A percentile compares a stretch with the other conserved stretches of the same genome.
These are phyloP conservation scores for Penicillium malachiteum DNA, from an alignment of 495 filamentous ascomycete genomes.

Conservation along the genomic window DNA sequence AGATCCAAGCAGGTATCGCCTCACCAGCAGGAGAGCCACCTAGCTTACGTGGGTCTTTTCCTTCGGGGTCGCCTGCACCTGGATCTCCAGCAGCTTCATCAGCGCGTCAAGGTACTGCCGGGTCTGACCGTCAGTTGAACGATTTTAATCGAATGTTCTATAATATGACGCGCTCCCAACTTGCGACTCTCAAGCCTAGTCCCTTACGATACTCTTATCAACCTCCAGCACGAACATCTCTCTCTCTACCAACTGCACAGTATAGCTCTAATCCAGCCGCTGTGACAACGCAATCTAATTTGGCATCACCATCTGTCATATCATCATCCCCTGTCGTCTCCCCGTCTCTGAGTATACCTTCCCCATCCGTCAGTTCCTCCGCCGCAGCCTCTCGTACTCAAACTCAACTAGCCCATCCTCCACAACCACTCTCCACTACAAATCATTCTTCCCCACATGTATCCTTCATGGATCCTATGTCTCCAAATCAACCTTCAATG, in stretches of 20 bases:
- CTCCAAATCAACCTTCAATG: slow-evolving; percentile 19
- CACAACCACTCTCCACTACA: slow-evolving; percentile 1
- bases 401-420: slow-evolving; percentile 5
- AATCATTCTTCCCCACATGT: slow-evolving; percentile 4
- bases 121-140: slow-evolving; percentile 15
- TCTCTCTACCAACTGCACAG: slow-evolving; percentile 13
- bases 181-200: slow-evolving; percentile 26
- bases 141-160: slow-evolving; percentile 43
- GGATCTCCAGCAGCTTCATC: slow-evolving; percentile 6
- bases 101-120: background rate
- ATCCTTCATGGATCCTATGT: slow-evolving; percentile 26
- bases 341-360: slow-evolving; percentile 1
- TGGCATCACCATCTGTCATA: background rate
- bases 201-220: slow-evolving; percentile 29
- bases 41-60: slow-evolving; percentile 11
- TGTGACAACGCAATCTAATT: background rate
- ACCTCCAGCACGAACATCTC: slow-evolving; percentile 9
- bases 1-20: slow-evolving; percentile 38
- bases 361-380: slow-evolving; percentile 14
- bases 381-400: slow-evolving; percentile 2
- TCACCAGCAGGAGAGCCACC: slow-evolving; percentile 24
- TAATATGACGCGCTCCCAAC: slow-evolving; percentile 39
- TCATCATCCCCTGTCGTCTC: too few species aligned
- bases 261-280: slow-evolving; percentile 17
- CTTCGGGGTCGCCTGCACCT: slow-evolving; percentile 8